These are phyloP conservation scores for Argentina anserina DNA, from an alignment of 306 rosid species.

Conservation along the genomic window DNA sequence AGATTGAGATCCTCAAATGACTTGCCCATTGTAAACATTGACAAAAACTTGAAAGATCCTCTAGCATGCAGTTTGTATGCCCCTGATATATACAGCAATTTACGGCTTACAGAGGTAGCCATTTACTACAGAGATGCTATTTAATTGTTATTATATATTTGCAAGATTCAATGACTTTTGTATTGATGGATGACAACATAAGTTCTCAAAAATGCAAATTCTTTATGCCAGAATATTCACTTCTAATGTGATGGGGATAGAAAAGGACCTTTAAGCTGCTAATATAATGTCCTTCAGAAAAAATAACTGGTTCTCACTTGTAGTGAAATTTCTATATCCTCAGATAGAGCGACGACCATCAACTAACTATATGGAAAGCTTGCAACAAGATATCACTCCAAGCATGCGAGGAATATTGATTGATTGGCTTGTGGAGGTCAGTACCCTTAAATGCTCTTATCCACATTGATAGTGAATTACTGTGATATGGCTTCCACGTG, in stretches of 20 bases:
- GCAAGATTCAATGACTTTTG: neutral
- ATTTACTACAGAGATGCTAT: conserved; percentile 1
- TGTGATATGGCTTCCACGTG: neutral
- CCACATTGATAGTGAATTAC: neutral
- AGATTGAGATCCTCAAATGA: conserved; percentile 37
- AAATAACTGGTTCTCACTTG: conserved; percentile 17
- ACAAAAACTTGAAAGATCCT: conserved; percentile 53
- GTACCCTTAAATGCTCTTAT: conserved; percentile 16
- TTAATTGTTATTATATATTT: neutral
- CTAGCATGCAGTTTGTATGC: conserved; percentile 71
- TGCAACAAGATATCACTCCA: conserved; percentile 72
- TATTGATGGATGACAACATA: neutral
- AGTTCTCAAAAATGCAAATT: neutral
- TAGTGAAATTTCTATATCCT: conserved; percentile 14
- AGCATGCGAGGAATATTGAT: conserved; percentile 75
- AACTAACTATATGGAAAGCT: conserved; percentile 53
- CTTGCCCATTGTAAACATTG: conserved; percentile 46
- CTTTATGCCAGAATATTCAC: neutral
- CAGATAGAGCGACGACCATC: conserved; percentile 69
- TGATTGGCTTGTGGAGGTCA: conserved; percentile 96
- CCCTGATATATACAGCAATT: conserved; percentile 53
- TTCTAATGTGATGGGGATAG: conserved; percentile 3
- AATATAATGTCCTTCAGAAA: neutral
- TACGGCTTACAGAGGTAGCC: conserved; percentile 62
- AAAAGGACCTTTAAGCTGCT: neutral